These are phyloP conservation scores for Coemansia sp. DNA, from an alignment of 192 early-diverging fungal species.

Conservation along the genomic window DNA sequence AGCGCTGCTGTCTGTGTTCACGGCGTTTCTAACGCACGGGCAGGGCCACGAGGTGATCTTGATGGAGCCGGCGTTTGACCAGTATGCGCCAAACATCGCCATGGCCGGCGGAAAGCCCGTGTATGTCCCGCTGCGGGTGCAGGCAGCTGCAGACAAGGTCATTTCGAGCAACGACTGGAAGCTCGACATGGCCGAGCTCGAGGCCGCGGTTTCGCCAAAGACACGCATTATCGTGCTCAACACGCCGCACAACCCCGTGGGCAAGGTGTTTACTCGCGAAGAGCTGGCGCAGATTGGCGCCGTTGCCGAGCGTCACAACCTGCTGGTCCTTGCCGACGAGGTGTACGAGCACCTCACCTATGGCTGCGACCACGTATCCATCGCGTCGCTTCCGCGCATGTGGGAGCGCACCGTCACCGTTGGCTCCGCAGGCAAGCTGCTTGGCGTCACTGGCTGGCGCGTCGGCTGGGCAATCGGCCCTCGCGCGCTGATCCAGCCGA, in stretches of 20 bases:
- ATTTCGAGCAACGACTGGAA: conserved; percentile 82
- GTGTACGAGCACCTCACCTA: conserved; percentile 95
- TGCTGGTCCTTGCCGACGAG: conserved; percentile 89
- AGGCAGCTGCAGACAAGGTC: conserved; percentile 41
- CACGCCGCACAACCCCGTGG: conserved; percentile 93
- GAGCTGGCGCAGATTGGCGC: conserved; percentile 74
- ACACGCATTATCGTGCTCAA: conserved; percentile 91
- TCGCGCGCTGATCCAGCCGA: conserved; percentile 63
- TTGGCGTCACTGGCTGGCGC: conserved; percentile 96
- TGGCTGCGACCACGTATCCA: conserved; percentile 64
- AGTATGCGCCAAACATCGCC: conserved; percentile 80
- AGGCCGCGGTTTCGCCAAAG: conserved; percentile 65
- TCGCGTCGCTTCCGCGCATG: conserved; percentile 80
- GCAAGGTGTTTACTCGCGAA: conserved; percentile 75
- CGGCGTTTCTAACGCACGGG: conserved; percentile 71
- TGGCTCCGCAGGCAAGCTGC: conserved; percentile 89
- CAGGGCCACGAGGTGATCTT: conserved; percentile 80
- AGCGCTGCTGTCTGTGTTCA: conserved; percentile 77
- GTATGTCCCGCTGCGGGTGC: conserved; percentile 74
- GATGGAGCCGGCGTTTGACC: conserved; percentile 96
- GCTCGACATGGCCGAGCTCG: conserved; percentile 78
- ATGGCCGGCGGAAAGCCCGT: conserved; percentile 88
- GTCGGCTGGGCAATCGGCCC: conserved; percentile 90
- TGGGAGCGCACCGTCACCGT: conserved; percentile 94
- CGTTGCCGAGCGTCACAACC: conserved; percentile 74